phyloP scores from a whole-genome alignment of 2,329 filamentous ascomycete species.

The Sporothrix sp. region DNA sequence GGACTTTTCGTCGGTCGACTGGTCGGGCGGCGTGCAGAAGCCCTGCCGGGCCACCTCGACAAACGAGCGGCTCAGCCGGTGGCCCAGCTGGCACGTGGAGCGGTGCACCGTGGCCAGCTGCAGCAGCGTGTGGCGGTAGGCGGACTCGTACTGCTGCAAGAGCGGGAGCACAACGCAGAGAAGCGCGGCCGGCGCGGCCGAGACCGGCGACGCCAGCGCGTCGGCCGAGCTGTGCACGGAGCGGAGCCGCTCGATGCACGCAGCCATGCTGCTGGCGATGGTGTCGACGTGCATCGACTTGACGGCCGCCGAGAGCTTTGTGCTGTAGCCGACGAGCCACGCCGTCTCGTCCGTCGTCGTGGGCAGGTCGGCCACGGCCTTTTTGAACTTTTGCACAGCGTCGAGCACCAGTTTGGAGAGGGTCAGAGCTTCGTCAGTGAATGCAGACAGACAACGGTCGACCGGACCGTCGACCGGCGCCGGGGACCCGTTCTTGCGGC shows the following conservation, averaged over 20 bases:
- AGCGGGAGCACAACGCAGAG: slow-evolving; percentile 59
- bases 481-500: not conserved
- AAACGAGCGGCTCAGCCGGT: slow-evolving; percentile 67
- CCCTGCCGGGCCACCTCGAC: slow-evolving; percentile 71
- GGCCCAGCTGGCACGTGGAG: slow-evolving; percentile 62
- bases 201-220: not conserved
- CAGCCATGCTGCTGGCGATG: slow-evolving; percentile 35
- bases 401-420: slow-evolving; percentile 70
- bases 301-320: slow-evolving; percentile 42
- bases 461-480: not conserved
- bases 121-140: slow-evolving; percentile 48
- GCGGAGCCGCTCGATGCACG: slow-evolving; percentile 30
- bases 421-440: slow-evolving; percentile 50
- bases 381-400: slow-evolving; percentile 63
- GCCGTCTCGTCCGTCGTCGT: slow-evolving; percentile 48
- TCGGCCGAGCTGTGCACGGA: not conserved
- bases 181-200: slow-evolving; percentile 31
- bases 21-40: slow-evolving; percentile 84
- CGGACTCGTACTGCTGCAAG: slow-evolving; percentile 58
- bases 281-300: slow-evolving; percentile 50
- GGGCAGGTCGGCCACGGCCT: slow-evolving; percentile 44
- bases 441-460: slow-evolving; percentile 25
- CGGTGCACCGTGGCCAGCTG: slow-evolving; percentile 57
- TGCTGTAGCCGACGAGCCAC: slow-evolving; percentile 52
- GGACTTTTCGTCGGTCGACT: slow-evolving; percentile 59